Evolutionary conservation across 106 monocot genomes (phyloP), one percentile per base, ranked within the genome.

Genomic region (Hemerocallis citrina): DNA sequence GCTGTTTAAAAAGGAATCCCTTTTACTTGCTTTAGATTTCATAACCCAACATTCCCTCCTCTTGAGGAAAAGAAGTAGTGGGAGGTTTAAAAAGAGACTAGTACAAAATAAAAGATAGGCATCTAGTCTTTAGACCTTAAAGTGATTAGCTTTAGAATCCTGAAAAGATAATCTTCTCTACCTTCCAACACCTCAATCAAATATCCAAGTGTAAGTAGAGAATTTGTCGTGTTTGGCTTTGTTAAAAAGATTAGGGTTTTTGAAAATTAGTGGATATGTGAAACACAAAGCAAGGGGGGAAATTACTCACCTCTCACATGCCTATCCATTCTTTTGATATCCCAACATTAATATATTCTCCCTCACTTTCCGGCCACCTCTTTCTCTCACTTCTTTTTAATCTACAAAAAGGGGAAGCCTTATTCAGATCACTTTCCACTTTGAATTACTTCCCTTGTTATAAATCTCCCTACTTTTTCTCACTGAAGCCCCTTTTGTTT

Each of bases 61-160:
- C 66, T 36, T 30, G 56, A 48, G 37, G 62, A 67, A 77, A 77
- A 59, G 67, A 63, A 65, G 62, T 63, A 74, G 70, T 70, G 62
- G 73, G 55, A 37, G 70, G 22, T 46, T 60, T 42, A 72, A n/a
- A n/a, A n/a, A 77, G 77, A 74, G 77, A 63, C 60, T 67, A 70
- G 66, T 35, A 69, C 60, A 70, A 73, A 74, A 70, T 65, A 43
- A 82, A 82, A 82, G 74, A 66, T 70, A 74, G 78, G 77, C 82
- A 82, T 77, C 68, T 70, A 52, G 68, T 66, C 67, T 77, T 75
- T 72, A 72, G 57, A 50, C 28, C 49, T 62, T 70, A 74, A 82
- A 74, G 68, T 61, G 65, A 32, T 7, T 70, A n/a, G 66, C 77
- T 70, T 74, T 69, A 70, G 69, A 77, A 74, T 77, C 73, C 60